A percentile compares a stretch with the other conserved stretches of the same genome.
phyloP scores from a whole-genome alignment of 2,329 filamentous ascomycete species.

The Grosmannia serpens region DNA sequence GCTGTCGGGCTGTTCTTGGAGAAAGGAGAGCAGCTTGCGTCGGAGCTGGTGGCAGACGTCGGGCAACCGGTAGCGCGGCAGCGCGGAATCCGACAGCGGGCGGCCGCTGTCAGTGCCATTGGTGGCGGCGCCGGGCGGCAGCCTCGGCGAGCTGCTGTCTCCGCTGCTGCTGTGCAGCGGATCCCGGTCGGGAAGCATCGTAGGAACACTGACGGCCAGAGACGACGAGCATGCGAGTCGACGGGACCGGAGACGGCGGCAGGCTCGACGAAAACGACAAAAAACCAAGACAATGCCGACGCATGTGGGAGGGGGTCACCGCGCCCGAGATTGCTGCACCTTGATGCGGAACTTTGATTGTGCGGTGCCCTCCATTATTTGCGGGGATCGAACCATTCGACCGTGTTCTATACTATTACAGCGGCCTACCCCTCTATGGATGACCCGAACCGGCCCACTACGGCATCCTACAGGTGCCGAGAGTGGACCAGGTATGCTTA shows the following conservation, averaged over 20 bases:
- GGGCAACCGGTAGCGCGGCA: constrained; percentile 6
- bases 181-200: background rate
- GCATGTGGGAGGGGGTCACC: background rate
- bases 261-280: background rate
- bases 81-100: background rate
- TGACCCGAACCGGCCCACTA: background rate
- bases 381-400: background rate
- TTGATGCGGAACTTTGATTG: background rate
- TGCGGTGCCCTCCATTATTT: background rate
- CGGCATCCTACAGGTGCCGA: background rate
- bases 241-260: background rate
- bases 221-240: background rate
- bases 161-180: background rate
- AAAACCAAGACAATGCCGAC: background rate
- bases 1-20: constrained; percentile 45
- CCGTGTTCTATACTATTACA: background rate
- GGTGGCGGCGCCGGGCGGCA: background rate
- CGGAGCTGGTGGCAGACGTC: constrained; percentile 42
- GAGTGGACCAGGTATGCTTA: background rate
- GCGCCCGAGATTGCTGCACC: background rate
- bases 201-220: background rate
- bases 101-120: background rate
- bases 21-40: constrained; percentile 51
- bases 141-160: background rate
- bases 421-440: background rate